A percentile compares a stretch with the other conserved stretches of the same genome.
Conservation (phyloP, 768 basidiomycete genomes). For the Dictyophora rubrovolvata region DNA sequence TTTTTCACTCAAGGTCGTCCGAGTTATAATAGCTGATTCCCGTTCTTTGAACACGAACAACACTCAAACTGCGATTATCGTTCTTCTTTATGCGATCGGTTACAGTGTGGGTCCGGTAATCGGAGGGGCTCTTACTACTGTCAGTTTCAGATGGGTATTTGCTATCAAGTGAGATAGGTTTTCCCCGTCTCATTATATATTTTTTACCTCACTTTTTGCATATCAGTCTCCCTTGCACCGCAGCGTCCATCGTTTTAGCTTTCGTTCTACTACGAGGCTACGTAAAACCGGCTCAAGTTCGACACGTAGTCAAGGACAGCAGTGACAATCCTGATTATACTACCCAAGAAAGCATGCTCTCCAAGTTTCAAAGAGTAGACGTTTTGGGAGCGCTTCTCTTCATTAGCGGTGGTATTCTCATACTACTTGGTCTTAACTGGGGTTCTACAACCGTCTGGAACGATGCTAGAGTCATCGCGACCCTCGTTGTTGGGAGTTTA, state of each 20-base stretch:
- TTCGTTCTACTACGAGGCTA: slow-evolving; percentile 32
- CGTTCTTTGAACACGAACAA: slow-evolving; percentile 33
- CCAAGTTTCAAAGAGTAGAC: slow-evolving; percentile 30
- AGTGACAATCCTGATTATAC: slow-evolving; percentile 1
- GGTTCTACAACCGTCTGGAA: slow-evolving; percentile 36
- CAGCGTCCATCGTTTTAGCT: slow-evolving; percentile 27
- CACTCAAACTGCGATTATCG: slow-evolving; percentile 30
- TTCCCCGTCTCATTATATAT: not conserved
- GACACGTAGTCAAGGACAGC: not conserved
- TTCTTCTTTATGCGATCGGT: slow-evolving; percentile 34
- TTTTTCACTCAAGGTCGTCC: slow-evolving; percentile 23
- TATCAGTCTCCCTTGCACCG: slow-evolving; percentile 30
- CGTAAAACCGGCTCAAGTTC: slow-evolving; percentile 15
- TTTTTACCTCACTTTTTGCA: not conserved
- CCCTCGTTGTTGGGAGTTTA: slow-evolving; percentile 35
- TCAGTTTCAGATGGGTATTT: slow-evolving; percentile 44
- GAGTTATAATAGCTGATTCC: slow-evolving; percentile 36
- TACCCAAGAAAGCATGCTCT: not conserved
- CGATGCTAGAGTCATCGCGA: slow-evolving; percentile 33
- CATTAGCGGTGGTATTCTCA: slow-evolving; percentile 31
- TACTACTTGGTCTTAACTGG: slow-evolving; percentile 43
- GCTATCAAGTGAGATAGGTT: slow-evolving; percentile 36
- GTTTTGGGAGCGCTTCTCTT: slow-evolving; percentile 39
- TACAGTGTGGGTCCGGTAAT: slow-evolving; percentile 35
- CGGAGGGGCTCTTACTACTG: slow-evolving; percentile 29